Base-by-base conservation (phyloP, 2,329 filamentous ascomycete genomes). In the Nemania sp. region DNA sequence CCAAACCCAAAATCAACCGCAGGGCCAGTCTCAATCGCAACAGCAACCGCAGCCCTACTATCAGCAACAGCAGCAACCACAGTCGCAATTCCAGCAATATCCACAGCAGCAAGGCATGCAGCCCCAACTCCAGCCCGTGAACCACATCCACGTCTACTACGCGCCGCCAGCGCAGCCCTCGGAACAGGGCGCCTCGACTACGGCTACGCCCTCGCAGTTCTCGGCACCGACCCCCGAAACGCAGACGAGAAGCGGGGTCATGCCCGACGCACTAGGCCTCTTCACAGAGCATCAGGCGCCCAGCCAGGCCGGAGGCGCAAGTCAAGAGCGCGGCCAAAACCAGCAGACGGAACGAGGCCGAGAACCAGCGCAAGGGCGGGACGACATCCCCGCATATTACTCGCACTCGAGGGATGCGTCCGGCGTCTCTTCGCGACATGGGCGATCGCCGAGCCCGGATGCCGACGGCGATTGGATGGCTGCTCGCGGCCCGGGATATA, bases 131-230 rank as follows among this genome's bases (percentile, higher is more conserved):
- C 68, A 71, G 29, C 68, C 70, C 10, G 61, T 72, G 13, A 70
- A 72, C 22, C 65, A 70, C 24, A 62, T 72, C 60, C 68, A 72
- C 57, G 54, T 72, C 5, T 68, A 72, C 65, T 68, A 68, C 54
- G 53, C 64, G 29, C 68, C 67, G 11, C 67, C 67, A 7, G 5
- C 29, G 5, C 58, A 66, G 0, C 38, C 45, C 13, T 3, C 35
- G 5, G 63, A 62, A 18, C 47, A 51, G 11, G 26, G 32, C 15
- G 11, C 4, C 35, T 32, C 47, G 22, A 29, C 18, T 20, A 3
- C 58, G n/a, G 24, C 24, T 18, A 1, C 58, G 22, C 26, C 54
- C 8, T 26, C 63, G 3, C 62, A 69, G 27, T 13, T 8, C 41
- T 6, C 51, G 2, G 45, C 32, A 6, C 45, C 62, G 10, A 27